Evolutionary conservation across 2,329 filamentous ascomycete species (phyloP).

Genomic region (Cladosporium halotolerans): DNA sequence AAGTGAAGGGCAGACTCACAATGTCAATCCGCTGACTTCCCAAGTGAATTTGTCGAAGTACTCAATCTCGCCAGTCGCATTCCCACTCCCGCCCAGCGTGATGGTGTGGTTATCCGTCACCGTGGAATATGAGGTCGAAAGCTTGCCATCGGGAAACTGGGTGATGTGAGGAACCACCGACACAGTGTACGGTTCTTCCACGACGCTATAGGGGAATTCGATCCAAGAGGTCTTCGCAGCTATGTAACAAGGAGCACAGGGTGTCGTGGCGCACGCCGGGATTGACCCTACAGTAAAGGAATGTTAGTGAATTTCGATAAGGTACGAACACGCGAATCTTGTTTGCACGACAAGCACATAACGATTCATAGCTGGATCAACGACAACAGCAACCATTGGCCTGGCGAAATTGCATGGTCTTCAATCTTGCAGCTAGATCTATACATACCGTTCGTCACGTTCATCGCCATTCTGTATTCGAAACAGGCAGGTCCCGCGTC

Average conservation of each 20-base stretch:
- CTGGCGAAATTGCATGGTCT: too few species aligned
- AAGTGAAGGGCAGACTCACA: not conserved
- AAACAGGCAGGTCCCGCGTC: too few species aligned
- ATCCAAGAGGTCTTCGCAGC: not conserved
- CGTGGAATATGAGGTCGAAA: not conserved
- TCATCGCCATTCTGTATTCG: too few species aligned
- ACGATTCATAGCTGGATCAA: too few species aligned
- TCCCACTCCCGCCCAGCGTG: not conserved
- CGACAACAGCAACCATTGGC: too few species aligned
- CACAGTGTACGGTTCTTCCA: not conserved
- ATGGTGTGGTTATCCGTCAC: not conserved
- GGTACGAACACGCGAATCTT: too few species aligned
- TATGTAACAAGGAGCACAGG: constrained; percentile 6
- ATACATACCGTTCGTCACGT: too few species aligned
- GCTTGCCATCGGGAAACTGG: not conserved
- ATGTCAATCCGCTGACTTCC: not conserved
- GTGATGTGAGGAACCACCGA: not conserved
- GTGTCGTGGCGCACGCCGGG: not conserved
- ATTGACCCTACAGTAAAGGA: not conserved
- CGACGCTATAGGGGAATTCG: not conserved
- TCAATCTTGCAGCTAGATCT: too few species aligned
- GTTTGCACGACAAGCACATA: too few species aligned
- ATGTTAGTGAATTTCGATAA: too few species aligned
- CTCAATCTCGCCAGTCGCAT: not conserved
- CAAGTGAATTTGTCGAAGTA: not conserved